Evolutionary conservation across 495 filamentous ascomycete genomes (phyloP), one percentile per base, ranked within the genome.

Genomic region (Penicillium cataractarum): DNA sequence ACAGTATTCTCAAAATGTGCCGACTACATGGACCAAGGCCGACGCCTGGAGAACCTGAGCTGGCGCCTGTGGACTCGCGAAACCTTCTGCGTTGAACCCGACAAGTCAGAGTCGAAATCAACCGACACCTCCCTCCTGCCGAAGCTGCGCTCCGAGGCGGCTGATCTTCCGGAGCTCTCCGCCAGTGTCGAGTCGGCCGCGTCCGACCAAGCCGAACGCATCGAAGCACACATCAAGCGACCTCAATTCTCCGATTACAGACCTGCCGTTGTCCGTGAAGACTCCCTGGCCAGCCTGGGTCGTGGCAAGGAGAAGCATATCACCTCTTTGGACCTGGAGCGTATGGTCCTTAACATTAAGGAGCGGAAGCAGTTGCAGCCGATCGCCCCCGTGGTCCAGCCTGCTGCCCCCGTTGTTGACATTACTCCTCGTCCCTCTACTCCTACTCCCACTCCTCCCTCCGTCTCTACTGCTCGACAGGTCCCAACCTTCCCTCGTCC

Each of bases 31-130:
- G 93, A 97, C 68, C 90, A 97, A 74, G 95, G 95, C 24, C 87
- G 92, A 69, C 83, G 95, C 70, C 81, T 97, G 61, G 96, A 98
- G 73, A 99, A 99, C 77, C 74, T 99, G 31, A 94, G 90, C 68
- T 99, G 95, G 95, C 83, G 95, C 61, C 79, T 99, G 64, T 99
- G 93, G 94, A 96, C 90, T 64, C 86, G 92, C 54, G 96, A 98
- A 73, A 97, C 93, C 9, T 95, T 99, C 65, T 98, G 95, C 78
- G 96, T 93, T 76, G 91, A 93, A 33, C 84, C 83, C n/a, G 77
- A 84, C 60, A 83, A 80, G 62, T 76, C 82, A 31, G 77, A 73
- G 61, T 31, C 29, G 7, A 31, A 31, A 7, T n/a, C n/a, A n/a
- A n/a, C n/a, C n/a, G 61, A 78, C 62, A 74, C 79, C 49, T 76